phyloP scores from a whole-genome alignment of 345 rosid genomes.

The Diplotaxis tenuifolia region DNA sequence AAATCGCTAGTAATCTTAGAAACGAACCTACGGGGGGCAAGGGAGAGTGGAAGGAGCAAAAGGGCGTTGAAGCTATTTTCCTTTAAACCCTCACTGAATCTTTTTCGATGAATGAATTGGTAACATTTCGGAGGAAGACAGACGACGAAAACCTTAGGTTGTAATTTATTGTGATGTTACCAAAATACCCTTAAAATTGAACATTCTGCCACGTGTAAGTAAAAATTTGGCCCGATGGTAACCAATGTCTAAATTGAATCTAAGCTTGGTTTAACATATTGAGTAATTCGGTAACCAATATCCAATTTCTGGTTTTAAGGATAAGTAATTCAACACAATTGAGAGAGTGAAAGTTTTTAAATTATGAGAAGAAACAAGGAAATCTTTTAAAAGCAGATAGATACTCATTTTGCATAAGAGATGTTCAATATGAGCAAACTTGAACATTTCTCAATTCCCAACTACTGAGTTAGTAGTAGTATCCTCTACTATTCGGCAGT shows the following conservation, averaged over 20 bases:
- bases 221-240: not conserved
- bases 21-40: too few species aligned
- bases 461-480: conserved; percentile 3
- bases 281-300: not conserved
- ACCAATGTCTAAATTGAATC: not conserved
- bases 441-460: conserved; percentile 20
- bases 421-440: conserved; percentile 30
- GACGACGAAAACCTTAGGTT: conserved; percentile 16
- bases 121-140: too few species aligned
- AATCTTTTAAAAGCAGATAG: not conserved
- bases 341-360: not conserved
- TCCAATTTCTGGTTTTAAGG: not conserved
- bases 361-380: not conserved
- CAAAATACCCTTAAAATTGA: not conserved
- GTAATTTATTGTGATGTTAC: not conserved
- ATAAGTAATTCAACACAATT: not conserved
- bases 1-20: not conserved
- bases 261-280: not conserved
- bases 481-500: conserved; percentile 2
- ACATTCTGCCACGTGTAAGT: too few species aligned
- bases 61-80: not conserved
- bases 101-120: too few species aligned
- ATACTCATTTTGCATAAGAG: not conserved
- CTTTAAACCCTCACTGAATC: too few species aligned
- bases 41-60: too few species aligned